Percentiles rank a stretch among this genome's conserved stretches.
Evolutionary conservation across 805 yeast species (phyloP).

Genomic region (Starmerella vitae): DNA sequence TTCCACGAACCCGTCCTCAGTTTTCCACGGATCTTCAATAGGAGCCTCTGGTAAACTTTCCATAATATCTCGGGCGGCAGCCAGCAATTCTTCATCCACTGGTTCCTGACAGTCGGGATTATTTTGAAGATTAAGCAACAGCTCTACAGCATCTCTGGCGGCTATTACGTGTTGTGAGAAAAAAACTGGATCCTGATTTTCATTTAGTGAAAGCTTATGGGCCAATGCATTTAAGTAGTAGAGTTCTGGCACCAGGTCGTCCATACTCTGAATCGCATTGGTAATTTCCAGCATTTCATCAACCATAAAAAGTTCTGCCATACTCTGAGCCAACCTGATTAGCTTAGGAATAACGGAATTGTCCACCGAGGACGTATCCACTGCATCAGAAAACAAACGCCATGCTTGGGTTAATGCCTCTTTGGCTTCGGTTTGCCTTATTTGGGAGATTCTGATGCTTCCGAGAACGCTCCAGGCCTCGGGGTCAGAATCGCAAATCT

Average conservation of each 20-base stretch:
- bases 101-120: background rate
- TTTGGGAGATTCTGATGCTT: constrained; percentile 82
- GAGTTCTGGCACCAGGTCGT: constrained; percentile 72
- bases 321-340: constrained; percentile 54
- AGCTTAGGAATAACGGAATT: constrained; percentile 49
- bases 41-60: constrained; percentile 43
- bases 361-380: constrained; percentile 29
- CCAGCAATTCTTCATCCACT: constrained; percentile 27
- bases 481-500: constrained; percentile 42
- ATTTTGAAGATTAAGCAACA: constrained; percentile 17
- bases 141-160: constrained; percentile 30
- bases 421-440: constrained; percentile 55
- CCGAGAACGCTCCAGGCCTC: constrained; percentile 75
- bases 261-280: constrained; percentile 53
- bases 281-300: constrained; percentile 59
- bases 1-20: background rate
- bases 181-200: constrained; percentile 5
- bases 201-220: constrained; percentile 25
- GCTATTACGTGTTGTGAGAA: constrained; percentile 30
- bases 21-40: constrained; percentile 25
- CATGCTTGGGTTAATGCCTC: constrained; percentile 57
- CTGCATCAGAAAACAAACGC: constrained; percentile 45
- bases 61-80: constrained; percentile 40
- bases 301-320: constrained; percentile 62
- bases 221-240: constrained; percentile 77